Conservation (phyloP, 805 yeast species). For the Komagataella pastoris region DNA sequence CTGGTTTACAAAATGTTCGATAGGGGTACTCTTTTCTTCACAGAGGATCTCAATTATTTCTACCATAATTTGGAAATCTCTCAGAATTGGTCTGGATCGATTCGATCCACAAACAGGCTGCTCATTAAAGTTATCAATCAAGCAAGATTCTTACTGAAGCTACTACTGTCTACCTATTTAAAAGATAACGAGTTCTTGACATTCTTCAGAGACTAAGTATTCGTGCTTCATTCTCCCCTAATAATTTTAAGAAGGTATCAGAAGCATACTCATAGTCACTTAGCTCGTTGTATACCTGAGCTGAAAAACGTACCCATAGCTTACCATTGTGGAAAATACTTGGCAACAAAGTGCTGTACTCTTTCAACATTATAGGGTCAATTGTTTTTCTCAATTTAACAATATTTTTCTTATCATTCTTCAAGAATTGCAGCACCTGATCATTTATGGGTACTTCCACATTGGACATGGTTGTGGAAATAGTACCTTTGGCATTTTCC, state of each 20-base stretch:
- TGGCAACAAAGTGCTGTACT: slow-evolving; percentile 36
- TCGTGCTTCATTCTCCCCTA: slow-evolving; percentile 9
- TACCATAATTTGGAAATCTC: background rate
- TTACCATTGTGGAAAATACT: slow-evolving; percentile 24
- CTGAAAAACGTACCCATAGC: slow-evolving; percentile 38
- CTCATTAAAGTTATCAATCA: background rate
- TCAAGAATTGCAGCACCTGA: background rate
- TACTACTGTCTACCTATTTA: background rate
- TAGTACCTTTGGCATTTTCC: slow-evolving; percentile 20
- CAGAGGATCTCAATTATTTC: background rate
- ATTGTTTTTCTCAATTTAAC: slow-evolving; percentile 6
- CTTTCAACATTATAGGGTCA: slow-evolving; percentile 10
- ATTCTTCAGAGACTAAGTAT: background rate
- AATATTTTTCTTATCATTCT: slow-evolving; percentile 2
- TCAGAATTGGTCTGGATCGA: background rate
- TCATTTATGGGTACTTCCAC: slow-evolving; percentile 21
- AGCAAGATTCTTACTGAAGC: background rate
- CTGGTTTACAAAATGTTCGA: background rate
- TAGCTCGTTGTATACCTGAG: slow-evolving; percentile 45
- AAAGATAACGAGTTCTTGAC: background rate
- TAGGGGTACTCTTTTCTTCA: background rate
- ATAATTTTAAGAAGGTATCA: slow-evolving; percentile 19
- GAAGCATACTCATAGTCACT: slow-evolving; percentile 38
- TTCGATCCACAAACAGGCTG: background rate
- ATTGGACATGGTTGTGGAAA: slow-evolving; percentile 29